phyloP scores from a whole-genome alignment of 306 rosid genomes.

The Ormosia semicastrata region DNA sequence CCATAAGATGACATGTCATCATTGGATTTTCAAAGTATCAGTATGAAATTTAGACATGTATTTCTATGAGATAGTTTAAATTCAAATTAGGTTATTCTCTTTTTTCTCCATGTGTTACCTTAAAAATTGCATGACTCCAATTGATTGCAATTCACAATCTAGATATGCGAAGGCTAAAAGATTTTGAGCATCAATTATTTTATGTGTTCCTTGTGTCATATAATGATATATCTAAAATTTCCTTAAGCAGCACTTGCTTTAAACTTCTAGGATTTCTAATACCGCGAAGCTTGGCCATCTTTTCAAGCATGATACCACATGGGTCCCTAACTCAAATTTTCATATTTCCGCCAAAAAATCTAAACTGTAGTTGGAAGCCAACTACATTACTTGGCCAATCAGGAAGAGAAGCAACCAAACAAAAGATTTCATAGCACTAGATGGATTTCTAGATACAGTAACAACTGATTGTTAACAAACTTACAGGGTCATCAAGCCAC shows the following conservation, averaged over 20 bases:
- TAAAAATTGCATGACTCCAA: background rate
- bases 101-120: background rate
- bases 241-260: background rate
- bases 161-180: background rate
- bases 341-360: background rate
- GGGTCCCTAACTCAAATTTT: background rate
- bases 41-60: background rate
- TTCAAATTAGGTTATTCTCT: background rate
- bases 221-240: background rate
- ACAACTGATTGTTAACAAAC: background rate
- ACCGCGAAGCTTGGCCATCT: background rate
- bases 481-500: background rate
- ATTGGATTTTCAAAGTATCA: background rate
- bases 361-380: background rate
- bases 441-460: background rate
- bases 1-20: background rate
- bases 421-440: background rate
- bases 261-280: background rate
- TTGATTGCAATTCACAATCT: background rate
- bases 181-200: background rate
- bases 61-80: background rate
- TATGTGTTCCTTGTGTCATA: background rate
- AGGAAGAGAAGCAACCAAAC: background rate
- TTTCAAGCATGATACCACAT: background rate
- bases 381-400: background rate